phyloP scores from a whole-genome alignment of 2,329 filamentous ascomycete species.

The Pleoardoris graminearum region DNA sequence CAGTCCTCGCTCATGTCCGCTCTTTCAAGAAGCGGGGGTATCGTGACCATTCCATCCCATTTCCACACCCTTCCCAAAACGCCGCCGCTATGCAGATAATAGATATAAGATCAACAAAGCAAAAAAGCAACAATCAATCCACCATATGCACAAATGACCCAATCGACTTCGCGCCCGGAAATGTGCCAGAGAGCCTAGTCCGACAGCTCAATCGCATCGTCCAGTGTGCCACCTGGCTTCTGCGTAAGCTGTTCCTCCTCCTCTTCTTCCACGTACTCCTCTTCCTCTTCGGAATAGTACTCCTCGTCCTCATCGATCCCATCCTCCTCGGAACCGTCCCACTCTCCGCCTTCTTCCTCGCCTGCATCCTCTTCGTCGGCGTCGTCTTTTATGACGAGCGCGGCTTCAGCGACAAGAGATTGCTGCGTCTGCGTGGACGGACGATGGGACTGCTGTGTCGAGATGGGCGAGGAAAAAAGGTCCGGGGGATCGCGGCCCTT shows the following conservation, averaged over 20 bases:
- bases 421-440: slow-evolving; percentile 11
- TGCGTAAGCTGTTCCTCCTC: slow-evolving; percentile 14
- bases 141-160: not conserved
- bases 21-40: too few relatives aligned
- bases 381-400: slow-evolving; percentile 15
- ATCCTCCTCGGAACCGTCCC: slow-evolving; percentile 18
- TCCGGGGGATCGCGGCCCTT: slow-evolving; percentile 18
- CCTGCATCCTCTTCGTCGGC: slow-evolving; percentile 15
- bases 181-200: slow-evolving; percentile 19
- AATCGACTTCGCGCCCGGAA: not conserved
- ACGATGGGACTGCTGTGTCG: slow-evolving; percentile 24
- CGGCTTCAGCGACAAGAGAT: slow-evolving; percentile 10
- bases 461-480: slow-evolving; percentile 27
- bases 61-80: slow-evolving; percentile 4
- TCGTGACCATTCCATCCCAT: too few relatives aligned
- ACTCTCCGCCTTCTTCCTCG: slow-evolving; percentile 15
- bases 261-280: slow-evolving; percentile 19
- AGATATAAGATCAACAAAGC: not conserved
- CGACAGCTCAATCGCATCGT: slow-evolving; percentile 42
- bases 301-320: slow-evolving; percentile 15
- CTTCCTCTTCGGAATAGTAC: slow-evolving; percentile 16
- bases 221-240: slow-evolving; percentile 31
- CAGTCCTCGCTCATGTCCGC: too few relatives aligned
- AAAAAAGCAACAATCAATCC: not conserved
- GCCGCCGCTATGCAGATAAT: slow-evolving; percentile 12